phyloP scores from a whole-genome alignment of 805 yeast species.

The Groenewaldozyma tartarivorans region DNA sequence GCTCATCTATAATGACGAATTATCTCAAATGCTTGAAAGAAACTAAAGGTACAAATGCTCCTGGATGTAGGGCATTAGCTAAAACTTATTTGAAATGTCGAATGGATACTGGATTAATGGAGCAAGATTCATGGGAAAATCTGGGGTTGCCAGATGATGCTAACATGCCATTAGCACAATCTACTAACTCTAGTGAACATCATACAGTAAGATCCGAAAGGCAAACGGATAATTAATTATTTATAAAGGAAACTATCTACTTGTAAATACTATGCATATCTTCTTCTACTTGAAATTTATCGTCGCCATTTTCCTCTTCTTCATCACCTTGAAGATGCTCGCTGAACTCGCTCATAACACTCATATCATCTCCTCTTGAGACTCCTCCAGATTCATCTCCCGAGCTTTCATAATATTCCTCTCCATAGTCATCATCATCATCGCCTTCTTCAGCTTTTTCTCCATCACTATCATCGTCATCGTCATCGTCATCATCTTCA shows the following conservation, averaged over 20 bases:
- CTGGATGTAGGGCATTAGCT: slow-evolving; percentile 82
- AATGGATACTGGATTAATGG: slow-evolving; percentile 66
- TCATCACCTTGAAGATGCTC: not conserved
- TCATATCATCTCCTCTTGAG: not conserved
- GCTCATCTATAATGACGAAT: slow-evolving; percentile 61
- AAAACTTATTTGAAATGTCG: slow-evolving; percentile 75
- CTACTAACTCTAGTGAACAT: too few relatives aligned
- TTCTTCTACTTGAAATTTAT: not conserved
- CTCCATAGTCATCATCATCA: not conserved
- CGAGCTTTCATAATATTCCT: not conserved
- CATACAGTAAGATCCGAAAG: too few relatives aligned
- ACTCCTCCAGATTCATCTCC: not conserved
- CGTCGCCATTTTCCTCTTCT: slow-evolving; percentile 4
- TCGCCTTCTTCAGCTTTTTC: not conserved
- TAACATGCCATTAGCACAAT: not conserved
- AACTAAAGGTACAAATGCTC: slow-evolving; percentile 75
- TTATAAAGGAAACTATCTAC: too few relatives aligned
- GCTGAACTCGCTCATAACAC: not conserved
- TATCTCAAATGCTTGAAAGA: slow-evolving; percentile 72
- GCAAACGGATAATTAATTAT: too few relatives aligned
- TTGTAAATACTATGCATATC: too few relatives aligned
- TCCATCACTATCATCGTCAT: not conserved
- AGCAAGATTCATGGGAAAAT: slow-evolving; percentile 46
- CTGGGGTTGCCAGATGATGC: slow-evolving; percentile 53
- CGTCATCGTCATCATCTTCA: slow-evolving; percentile 1